These are phyloP conservation scores for Gryganskiella cystojenkinii DNA, from an alignment of 192 early-diverging fungal genomes.

Conservation along the genomic window DNA sequence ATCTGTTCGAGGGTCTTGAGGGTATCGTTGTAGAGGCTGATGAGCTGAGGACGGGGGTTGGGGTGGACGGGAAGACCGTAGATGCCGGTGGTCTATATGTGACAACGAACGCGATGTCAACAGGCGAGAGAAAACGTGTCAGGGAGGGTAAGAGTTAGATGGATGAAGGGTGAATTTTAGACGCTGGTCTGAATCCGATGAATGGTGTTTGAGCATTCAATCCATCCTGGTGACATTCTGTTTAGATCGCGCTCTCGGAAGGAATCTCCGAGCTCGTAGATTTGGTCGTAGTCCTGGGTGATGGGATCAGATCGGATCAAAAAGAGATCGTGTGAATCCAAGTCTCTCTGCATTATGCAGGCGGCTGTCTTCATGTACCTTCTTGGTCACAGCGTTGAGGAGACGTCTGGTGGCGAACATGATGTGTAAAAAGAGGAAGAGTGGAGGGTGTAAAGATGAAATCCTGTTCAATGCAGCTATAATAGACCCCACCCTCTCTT, in stretches of 20 bases:
- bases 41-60: slow-evolving; percentile 86
- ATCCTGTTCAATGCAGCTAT: too few species aligned
- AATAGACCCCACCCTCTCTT: too few species aligned
- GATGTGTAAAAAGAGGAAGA: not conserved
- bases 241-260: too few species aligned
- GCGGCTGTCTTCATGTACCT: too few species aligned
- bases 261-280: too few species aligned
- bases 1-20: slow-evolving; percentile 76
- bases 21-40: slow-evolving; percentile 84
- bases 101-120: not conserved
- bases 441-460: not conserved
- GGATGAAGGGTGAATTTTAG: not conserved
- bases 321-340: too few species aligned
- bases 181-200: not conserved
- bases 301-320: too few species aligned
- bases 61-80: slow-evolving; percentile 89
- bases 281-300: too few species aligned
- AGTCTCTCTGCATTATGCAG: too few species aligned
- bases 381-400: slow-evolving; percentile 46
- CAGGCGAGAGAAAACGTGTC: not conserved
- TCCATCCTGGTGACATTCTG: too few species aligned
- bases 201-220: too few species aligned
- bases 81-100: slow-evolving; percentile 79
- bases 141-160: not conserved
- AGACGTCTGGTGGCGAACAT: slow-evolving; percentile 53